Conservation (phyloP, 352 stramenopile species). For the Globisporangium takayamanum region DNA sequence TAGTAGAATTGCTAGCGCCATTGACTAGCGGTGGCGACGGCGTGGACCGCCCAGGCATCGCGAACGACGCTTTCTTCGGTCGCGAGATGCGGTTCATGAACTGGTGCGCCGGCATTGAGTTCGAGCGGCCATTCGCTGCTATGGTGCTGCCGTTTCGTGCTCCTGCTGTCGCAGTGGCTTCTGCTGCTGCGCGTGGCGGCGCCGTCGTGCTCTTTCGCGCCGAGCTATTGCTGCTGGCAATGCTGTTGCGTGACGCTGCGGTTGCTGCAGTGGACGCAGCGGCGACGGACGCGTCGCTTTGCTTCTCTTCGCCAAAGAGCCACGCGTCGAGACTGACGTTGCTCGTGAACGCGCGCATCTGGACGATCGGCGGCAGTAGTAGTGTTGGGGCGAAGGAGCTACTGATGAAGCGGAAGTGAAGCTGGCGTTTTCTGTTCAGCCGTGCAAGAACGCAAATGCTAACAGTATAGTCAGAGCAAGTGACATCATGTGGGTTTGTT, state of each 20-base stretch:
- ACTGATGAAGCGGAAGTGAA: no score
- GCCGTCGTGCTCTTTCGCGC: slow-evolving; percentile 2
- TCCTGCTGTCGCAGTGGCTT: not conserved
- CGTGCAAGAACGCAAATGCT: no score
- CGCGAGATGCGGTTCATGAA: slow-evolving; percentile 15
- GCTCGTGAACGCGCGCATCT: slow-evolving; percentile 21
- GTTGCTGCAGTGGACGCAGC: slow-evolving; percentile 5
- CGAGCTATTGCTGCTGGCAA: not conserved
- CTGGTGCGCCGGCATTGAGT: slow-evolving; percentile 27
- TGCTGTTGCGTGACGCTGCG: slow-evolving; percentile 1
- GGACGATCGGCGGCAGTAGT: slow-evolving; percentile 1
- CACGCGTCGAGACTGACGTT: slow-evolving; percentile 73
- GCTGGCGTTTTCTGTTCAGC: no score
- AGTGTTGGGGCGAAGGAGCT: no score
- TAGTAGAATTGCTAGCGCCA: not conserved
- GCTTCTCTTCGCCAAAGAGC: slow-evolving; percentile 75
- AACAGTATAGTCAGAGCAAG: no score
- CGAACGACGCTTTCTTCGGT: slow-evolving; percentile 27
- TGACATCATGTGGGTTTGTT: no score
- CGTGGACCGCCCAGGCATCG: slow-evolving; percentile 5
- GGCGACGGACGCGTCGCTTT: slow-evolving; percentile 4
- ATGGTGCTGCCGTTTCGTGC: not conserved
- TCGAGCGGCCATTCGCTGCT: slow-evolving; percentile 12
- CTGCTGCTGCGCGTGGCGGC: not conserved
- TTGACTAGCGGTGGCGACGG: not conserved